Evolutionary conservation across 805 yeast species (phyloP).

Genomic region (Saturnispora halmiae): DNA sequence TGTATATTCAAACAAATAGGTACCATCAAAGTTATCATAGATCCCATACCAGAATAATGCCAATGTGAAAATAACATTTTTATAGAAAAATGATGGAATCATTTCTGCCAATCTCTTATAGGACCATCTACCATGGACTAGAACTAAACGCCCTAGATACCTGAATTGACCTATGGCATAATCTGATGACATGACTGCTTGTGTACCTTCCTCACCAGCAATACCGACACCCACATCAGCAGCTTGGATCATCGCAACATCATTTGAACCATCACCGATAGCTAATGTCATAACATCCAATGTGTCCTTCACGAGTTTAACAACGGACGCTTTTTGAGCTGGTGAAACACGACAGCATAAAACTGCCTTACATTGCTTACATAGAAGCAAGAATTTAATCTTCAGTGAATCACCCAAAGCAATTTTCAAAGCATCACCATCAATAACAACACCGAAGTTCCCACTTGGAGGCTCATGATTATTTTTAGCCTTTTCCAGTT

Average conservation of each 20-base stretch:
- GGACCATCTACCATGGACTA: slow-evolving; percentile 84
- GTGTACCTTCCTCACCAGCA: slow-evolving; percentile 88
- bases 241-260: slow-evolving; percentile 85
- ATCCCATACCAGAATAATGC: slow-evolving; percentile 77
- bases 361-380: slow-evolving; percentile 76
- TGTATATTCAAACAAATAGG: slow-evolving; percentile 71
- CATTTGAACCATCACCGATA: slow-evolving; percentile 85
- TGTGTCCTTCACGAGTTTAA: slow-evolving; percentile 62
- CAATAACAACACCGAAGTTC: slow-evolving; percentile 61
- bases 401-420: slow-evolving; percentile 35
- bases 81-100: slow-evolving; percentile 76
- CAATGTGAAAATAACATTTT: slow-evolving; percentile 65
- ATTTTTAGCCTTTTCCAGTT: slow-evolving; percentile 44
- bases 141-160: slow-evolving; percentile 51
- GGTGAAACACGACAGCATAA: slow-evolving; percentile 85
- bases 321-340: slow-evolving; percentile 80
- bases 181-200: slow-evolving; percentile 83
- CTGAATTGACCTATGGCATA: slow-evolving; percentile 81
- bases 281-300: slow-evolving; percentile 78
- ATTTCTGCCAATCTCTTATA: slow-evolving; percentile 73
- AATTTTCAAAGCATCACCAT: slow-evolving; percentile 66
- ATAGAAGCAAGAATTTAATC: slow-evolving; percentile 56
- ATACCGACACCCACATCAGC: slow-evolving; percentile 86
- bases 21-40: slow-evolving; percentile 66
- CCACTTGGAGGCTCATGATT: slow-evolving; percentile 63